Conservation (phyloP, 106 monocot genomes). For the Dactylorhiza incarnata region DNA sequence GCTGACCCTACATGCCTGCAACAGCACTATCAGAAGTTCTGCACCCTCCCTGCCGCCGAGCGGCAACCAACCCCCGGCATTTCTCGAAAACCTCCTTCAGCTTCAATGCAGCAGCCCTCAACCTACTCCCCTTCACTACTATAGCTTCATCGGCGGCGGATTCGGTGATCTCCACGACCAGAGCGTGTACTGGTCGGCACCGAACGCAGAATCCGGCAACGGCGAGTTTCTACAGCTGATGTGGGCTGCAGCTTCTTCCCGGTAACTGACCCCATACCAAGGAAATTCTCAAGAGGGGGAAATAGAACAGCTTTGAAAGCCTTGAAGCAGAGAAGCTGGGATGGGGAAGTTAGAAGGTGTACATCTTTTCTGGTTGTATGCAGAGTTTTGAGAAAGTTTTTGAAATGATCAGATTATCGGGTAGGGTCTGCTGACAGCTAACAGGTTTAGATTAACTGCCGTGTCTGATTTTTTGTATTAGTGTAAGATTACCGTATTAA, state of each 20-base stretch:
- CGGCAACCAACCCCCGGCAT: not conserved
- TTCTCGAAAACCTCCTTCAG: slow-evolving; percentile 31
- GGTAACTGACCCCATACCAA: not conserved
- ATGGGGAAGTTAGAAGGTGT: not conserved
- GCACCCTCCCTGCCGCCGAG: not conserved
- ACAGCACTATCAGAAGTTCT: not conserved
- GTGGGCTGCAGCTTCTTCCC: slow-evolving; percentile 1
- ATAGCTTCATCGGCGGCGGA: slow-evolving; percentile 1
- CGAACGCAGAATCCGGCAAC: not conserved
- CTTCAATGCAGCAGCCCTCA: slow-evolving; percentile 5
- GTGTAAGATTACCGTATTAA: too few species aligned
- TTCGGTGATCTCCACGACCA: slow-evolving; percentile 4
- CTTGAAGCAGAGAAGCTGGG: not conserved
- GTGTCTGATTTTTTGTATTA: too few species aligned
- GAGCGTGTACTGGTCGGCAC: slow-evolving; percentile 11
- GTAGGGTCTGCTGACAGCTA: not conserved
- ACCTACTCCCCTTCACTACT: slow-evolving; percentile 9
- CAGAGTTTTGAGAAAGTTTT: not conserved
- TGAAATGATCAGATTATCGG: not conserved
- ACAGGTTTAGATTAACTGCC: too few species aligned
- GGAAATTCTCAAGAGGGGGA: not conserved
- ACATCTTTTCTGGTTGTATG: not conserved
- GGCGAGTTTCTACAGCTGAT: not conserved
- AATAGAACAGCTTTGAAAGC: not conserved
- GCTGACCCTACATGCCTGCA: not conserved